Base-by-base conservation (phyloP, 2,329 filamentous ascomycete genomes). In the Rutstroemia sp. region DNA sequence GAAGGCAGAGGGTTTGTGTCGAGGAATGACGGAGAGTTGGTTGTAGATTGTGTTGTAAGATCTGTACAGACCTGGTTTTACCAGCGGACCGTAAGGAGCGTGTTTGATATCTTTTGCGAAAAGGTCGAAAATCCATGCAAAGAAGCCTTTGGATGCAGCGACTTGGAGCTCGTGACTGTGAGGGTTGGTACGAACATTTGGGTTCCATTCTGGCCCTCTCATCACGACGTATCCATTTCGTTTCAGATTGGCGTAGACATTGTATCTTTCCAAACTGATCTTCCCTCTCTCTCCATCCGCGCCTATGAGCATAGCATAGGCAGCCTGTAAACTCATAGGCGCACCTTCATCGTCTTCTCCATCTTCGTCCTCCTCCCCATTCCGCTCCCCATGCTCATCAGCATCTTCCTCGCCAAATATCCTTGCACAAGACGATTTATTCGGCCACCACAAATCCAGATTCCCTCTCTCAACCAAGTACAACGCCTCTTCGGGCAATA, bases 281-380 rank as follows among this genome's bases (percentile, higher is more conserved):
- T 81, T 84, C 38, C 83, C 82, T 44, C 73, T 70, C 59, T 83
- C 79, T 5, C 75, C 79, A 48, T 89, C 86, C 23, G 81, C 75
- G 1, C 90, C 90, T 61, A 96, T 80, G 53, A 96, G 84, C 21
- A 90, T 80, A 5, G 92, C 82, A 74, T 97, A 97, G 0, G 91
- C 91, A 5, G 88, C 92, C 70, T 97, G 89, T 40, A 97, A 73
- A 71, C 89, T 95, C 76, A 99, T 85, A 0, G 92, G 91, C n/a
- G 94, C 71, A 0, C 87, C 87, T 4, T 78, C 73, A 6, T 84
- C 80, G 57, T 79, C 77, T 38, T 83, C 81, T 44, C 77, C 75
- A 30, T 73, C 59, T 17, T 66, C 64, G 2, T 65, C 68, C 21
- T 63, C 60, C 1, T 58, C 58, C 3, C 44, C 17, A 5, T 64